Evolutionary conservation across 2,329 filamentous ascomycete species (phyloP).

Genomic region (Clonostachys sp.): DNA sequence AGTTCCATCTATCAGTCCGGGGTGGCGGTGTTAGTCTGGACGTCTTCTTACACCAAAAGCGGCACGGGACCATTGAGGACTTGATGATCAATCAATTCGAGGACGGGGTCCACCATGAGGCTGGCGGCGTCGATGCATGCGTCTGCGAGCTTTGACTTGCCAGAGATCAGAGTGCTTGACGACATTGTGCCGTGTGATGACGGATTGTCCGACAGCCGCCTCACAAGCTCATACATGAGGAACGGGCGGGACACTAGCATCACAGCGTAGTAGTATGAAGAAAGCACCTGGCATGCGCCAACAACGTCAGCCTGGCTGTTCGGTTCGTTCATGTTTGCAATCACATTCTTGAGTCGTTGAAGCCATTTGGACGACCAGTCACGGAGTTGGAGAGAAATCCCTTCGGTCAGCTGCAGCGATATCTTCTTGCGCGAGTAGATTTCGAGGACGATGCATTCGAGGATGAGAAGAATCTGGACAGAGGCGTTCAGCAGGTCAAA

Average conservation of each 20-base stretch:
- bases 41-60: conserved; percentile 38
- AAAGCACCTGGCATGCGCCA: conserved; percentile 45
- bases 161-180: conserved; percentile 20
- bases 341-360: conserved; percentile 31
- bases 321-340: conserved; percentile 14
- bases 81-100: conserved; percentile 35
- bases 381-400: conserved; percentile 45
- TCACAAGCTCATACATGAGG: conserved; percentile 49
- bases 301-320: conserved; percentile 22
- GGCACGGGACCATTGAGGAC: conserved; percentile 39
- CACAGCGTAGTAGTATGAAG: conserved; percentile 52
- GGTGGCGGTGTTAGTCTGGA: not conserved
- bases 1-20: conserved; percentile 1
- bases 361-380: conserved; percentile 48
- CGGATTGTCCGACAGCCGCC: conserved; percentile 30
- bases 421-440: conserved; percentile 50
- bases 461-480: conserved; percentile 46
- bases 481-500: conserved; percentile 45
- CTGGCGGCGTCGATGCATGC: conserved; percentile 51
- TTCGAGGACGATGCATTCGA: conserved; percentile 43
- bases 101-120: conserved; percentile 44
- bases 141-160: conserved; percentile 45
- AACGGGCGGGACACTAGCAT: conserved; percentile 52
- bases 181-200: conserved; percentile 1
- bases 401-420: conserved; percentile 46